Base-by-base conservation (phyloP, 345 rosid species). In the Hibiscus syriacus region DNA sequence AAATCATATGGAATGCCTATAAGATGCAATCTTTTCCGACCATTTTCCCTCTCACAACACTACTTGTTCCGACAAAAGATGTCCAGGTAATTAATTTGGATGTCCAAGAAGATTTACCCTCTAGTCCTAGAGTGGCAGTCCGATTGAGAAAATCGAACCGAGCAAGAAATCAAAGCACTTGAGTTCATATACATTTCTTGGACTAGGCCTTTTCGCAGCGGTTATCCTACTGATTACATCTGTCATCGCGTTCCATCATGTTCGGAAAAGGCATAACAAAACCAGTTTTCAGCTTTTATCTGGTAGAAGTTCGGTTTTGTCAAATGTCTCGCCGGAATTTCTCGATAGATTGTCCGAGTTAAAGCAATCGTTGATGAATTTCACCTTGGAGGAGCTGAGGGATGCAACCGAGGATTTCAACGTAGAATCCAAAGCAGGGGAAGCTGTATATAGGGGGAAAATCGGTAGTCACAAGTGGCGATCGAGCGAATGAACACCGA, bases 351-450 rank as follows among this genome's bases (percentile, higher is more conserved):
- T 77, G 64, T 77, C 74, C 60, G 69, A 80, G 65, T 29, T 77
- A 52, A 77, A 80, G 68, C 67, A 65, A 25, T 72, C 77, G n/a
- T 46, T 80, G n/a, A 55, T 27, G 25, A 71, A 41, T 55, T 80
- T 48, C 59, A 80, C 73, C 77, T 71, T 74, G 56, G 83, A 73
- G 55, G 77, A 80, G 64, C 76, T 80, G 4, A 59, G 58, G 70
- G 48, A 29, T 56, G 80, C 83, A 55, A 80, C 78, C 1, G 72
- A 68, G 6, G 55, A 68, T 55, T 80, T 74, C 74, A 69, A 34
- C 3, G 74, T 72, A 62, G 70, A 39, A 55, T 77, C 67, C 3
- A 54, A 34, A 41, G 72, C 61, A n/a, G 73, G 83, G 3, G 13
- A 67, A 69, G 57, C 61, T 2, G 43, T 59, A 8, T 80, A 68